Base-by-base conservation (phyloP, 192 early-diverging fungal species). In the Diversispora eburnea region DNA sequence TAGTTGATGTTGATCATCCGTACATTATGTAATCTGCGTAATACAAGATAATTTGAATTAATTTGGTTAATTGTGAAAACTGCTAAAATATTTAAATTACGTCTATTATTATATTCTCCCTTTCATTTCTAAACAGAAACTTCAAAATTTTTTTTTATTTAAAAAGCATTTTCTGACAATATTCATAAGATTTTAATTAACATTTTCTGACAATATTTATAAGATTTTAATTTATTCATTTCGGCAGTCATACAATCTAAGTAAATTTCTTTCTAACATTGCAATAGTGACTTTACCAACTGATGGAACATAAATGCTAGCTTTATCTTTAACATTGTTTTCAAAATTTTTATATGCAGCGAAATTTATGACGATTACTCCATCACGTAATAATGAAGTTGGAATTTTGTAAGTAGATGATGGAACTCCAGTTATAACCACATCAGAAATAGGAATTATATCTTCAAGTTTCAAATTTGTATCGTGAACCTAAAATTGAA, bases 251-350 rank as follows among this genome's bases (percentile, higher is more conserved):
- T 91, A 89, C 39, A 98, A 84, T 41, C 98, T 88, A 52, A 98
- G 78, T 56, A 99, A 81, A 78, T 99, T 99, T 74, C 98, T 87
- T 84, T 98, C 89, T 47, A 99, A 85, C 98, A 99, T 99, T 13
- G 95, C 92, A 15, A 99, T 94, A 3, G 98, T 99, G 66, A 98
- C 98, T 79, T 99, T 98, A 56, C 98, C 98, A 10, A 99, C 93
- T 5, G 91, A 89, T 0, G 95, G 95, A 63, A 99, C 95, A 79
- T 91, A 99, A 78, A 99, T 95, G 25, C 92, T 90, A 46, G 98
- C 94, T 65, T 91, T 90, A n/a, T 92, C 88, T 79, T 93, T 93
- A 73, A 98, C 88, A 58, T 94, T 92, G 20, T 95, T 94, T 74
- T 94, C 90, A 82, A 98, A 98, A 83, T 99, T 99, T 72, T 92